A percentile compares a stretch with the other conserved stretches of the same genome.
These are phyloP conservation scores for Hysterium pulicare DNA, from an alignment of 2,329 filamentous ascomycete genomes.

Conservation along the genomic window DNA sequence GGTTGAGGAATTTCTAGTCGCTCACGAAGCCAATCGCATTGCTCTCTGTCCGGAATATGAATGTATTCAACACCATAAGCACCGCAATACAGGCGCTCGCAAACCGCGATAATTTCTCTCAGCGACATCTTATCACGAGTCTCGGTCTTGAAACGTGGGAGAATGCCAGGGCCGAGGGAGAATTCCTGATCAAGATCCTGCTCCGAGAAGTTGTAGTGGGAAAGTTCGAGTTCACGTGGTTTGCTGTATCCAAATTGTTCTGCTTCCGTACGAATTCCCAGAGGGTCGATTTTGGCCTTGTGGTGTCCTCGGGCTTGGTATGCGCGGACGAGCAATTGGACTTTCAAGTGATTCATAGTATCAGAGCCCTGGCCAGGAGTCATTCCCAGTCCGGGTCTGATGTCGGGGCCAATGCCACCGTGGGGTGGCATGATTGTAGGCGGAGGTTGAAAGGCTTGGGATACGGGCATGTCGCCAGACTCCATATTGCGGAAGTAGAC, in stretches of 20 bases:
- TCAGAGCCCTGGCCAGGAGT: slow-evolving; percentile 69
- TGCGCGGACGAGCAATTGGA: slow-evolving; percentile 92
- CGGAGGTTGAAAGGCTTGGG: slow-evolving; percentile 93
- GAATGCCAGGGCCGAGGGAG: slow-evolving; percentile 85
- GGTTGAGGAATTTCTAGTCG: slow-evolving; percentile 90
- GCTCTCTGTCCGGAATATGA: slow-evolving; percentile 94
- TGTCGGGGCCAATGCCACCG: slow-evolving; percentile 68
- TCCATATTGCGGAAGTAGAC: slow-evolving; percentile 99
- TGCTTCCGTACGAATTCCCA: slow-evolving; percentile 85
- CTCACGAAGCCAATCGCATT: slow-evolving; percentile 97
- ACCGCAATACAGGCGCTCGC: slow-evolving; percentile 94
- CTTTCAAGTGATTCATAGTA: slow-evolving; percentile 94
- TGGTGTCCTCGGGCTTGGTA: slow-evolving; percentile 98
- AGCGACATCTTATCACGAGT: slow-evolving; percentile 93
- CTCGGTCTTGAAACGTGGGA: slow-evolving; percentile 88
- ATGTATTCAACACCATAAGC: slow-evolving; percentile 99
- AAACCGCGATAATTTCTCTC: slow-evolving; percentile 86
- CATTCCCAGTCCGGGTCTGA: slow-evolving; percentile 66
- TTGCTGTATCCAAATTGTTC: slow-evolving; percentile 80
- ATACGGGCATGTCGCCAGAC: slow-evolving; percentile 94
- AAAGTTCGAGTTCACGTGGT: slow-evolving; percentile 88
- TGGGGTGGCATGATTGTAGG: slow-evolving; percentile 85
- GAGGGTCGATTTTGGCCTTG: slow-evolving; percentile 95
- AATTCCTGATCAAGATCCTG: slow-evolving; percentile 92
- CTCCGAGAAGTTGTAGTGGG: slow-evolving; percentile 93